phyloP scores from a whole-genome alignment of 2,329 filamentous ascomycete species.

The Scleromitrula shiraiana region DNA sequence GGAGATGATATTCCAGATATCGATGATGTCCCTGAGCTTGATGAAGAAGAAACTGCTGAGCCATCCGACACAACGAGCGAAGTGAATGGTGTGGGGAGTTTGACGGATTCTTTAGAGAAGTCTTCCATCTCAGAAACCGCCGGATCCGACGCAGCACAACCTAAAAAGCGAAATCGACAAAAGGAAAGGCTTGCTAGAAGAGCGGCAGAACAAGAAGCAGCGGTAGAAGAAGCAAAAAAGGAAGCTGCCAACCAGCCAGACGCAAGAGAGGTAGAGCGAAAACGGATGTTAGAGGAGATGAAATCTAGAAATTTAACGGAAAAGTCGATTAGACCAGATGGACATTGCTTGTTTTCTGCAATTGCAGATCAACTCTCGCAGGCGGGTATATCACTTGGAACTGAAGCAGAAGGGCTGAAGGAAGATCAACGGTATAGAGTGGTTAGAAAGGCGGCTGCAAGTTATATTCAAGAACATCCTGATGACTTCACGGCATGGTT shows the following conservation, averaged over 20 bases:
- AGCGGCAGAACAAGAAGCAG: conserved; percentile 73
- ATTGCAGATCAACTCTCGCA: conserved; percentile 73
- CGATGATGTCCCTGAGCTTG: conserved; percentile 16
- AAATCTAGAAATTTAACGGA: conserved; percentile 57
- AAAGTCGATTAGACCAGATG: conserved; percentile 77
- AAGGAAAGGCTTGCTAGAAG: conserved; percentile 86
- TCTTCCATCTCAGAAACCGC: conserved; percentile 18
- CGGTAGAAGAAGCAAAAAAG: conserved; percentile 56
- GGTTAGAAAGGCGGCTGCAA: conserved; percentile 64
- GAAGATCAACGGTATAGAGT: conserved; percentile 49
- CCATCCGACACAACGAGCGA: conserved; percentile 1
- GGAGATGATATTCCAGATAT: conserved; percentile 21
- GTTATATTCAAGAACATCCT: conserved; percentile 64
- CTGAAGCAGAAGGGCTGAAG: conserved; percentile 24
- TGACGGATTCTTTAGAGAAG: conserved; percentile 18
- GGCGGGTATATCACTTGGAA: conserved; percentile 38
- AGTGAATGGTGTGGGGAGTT: conserved; percentile 13
- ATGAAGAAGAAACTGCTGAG: conserved; percentile 12
- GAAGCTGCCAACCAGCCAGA: conserved; percentile 73
- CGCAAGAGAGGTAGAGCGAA: conserved; percentile 60
- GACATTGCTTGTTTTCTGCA: conserved; percentile 90
- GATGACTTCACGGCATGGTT: conserved; percentile 84
- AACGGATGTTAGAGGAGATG: conserved; percentile 63
- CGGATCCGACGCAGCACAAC: conserved; percentile 20
- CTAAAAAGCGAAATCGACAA: conserved; percentile 74